These are phyloP conservation scores for Candida tammaniensis DNA, from an alignment of 805 yeast species.

Conservation along the genomic window DNA sequence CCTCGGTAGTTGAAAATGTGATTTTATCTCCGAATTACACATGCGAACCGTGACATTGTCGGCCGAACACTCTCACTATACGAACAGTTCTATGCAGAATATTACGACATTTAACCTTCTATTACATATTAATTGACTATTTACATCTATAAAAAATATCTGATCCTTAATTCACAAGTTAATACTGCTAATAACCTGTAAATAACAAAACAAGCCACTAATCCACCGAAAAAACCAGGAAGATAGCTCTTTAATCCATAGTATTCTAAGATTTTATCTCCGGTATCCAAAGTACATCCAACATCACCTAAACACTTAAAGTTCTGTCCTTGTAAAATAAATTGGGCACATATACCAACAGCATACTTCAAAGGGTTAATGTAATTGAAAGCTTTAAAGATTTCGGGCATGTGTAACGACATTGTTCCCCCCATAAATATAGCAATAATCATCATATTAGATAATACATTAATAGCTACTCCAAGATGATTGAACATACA, in stretches of 20 bases:
- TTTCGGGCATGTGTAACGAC: constrained; percentile 71
- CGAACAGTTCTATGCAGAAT: too few species aligned
- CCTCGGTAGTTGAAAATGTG: neutral
- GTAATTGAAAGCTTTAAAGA: constrained; percentile 70
- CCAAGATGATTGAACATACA: constrained; percentile 74
- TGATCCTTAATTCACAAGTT: constrained; percentile 24
- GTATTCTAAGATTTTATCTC: constrained; percentile 29
- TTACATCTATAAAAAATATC: constrained; percentile 16
- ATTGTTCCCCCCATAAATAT: constrained; percentile 82
- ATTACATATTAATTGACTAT: neutral
- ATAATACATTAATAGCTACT: constrained; percentile 71
- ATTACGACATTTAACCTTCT: neutral
- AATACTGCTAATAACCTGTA: constrained; percentile 31
- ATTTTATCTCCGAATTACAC: too few species aligned
- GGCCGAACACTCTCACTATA: too few species aligned
- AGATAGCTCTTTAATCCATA: constrained; percentile 27
- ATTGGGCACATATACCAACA: constrained; percentile 56
- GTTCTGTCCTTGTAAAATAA: constrained; percentile 50
- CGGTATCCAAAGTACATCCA: constrained; percentile 23
- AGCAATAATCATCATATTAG: constrained; percentile 65
- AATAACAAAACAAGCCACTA: constrained; percentile 31
- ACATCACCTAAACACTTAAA: constrained; percentile 44
- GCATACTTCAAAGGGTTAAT: constrained; percentile 76
- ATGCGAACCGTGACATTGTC: too few species aligned
- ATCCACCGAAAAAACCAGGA: constrained; percentile 31